Percentiles rank a stretch among this genome's conserved stretches.
phyloP scores from a whole-genome alignment of 148 eudicot species.

The Chenopodium album region DNA sequence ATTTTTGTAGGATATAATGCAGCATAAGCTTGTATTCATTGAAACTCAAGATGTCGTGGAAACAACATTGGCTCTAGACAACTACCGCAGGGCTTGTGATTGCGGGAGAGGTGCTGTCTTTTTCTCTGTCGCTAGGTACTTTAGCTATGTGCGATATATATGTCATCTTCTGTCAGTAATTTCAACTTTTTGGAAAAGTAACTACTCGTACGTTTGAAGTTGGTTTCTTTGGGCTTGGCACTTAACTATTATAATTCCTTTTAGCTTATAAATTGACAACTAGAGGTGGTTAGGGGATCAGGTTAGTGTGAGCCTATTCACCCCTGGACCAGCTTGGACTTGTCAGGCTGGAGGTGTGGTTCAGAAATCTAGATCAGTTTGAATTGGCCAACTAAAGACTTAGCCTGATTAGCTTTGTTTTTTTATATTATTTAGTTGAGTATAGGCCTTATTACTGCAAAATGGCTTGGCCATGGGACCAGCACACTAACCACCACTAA shows the following conservation, averaged over 20 bases:
- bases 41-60: conserved; percentile 99
- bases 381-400: too few species aligned
- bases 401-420: too few species aligned
- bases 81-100: conserved; percentile 95
- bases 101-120: conserved; percentile 98
- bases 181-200: neutral
- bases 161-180: neutral
- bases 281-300: too few species aligned
- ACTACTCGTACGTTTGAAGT: neutral
- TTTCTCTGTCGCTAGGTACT: conserved; percentile 96
- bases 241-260: neutral
- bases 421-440: too few species aligned
- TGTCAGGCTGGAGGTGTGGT: too few species aligned
- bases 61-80: conserved; percentile 94
- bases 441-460: too few species aligned
- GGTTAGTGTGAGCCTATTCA: too few species aligned
- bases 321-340: too few species aligned
- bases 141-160: neutral
- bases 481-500: too few species aligned
- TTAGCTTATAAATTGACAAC: neutral
- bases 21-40: conserved; percentile 92
- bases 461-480: too few species aligned
- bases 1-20: conserved; percentile 83
- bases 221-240: neutral
- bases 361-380: too few species aligned